Evolutionary conservation across 192 early-diverging fungal genomes (phyloP).

Genomic region (Mycoemilia scoparia): DNA sequence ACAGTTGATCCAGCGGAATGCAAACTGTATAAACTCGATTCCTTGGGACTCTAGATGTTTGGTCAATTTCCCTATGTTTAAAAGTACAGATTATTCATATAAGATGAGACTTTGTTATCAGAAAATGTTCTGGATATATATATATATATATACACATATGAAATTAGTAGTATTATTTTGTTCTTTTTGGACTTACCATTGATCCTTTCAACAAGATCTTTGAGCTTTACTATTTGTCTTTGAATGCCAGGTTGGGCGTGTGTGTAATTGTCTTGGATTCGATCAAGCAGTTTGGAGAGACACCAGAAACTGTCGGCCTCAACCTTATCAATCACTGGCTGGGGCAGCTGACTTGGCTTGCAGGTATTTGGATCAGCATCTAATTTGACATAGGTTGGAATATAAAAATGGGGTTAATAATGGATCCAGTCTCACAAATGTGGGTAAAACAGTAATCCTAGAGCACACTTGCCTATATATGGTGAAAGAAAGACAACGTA

Average conservation of each 20-base stretch:
- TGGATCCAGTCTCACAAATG: neutral
- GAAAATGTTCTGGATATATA: neutral
- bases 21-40: slow-evolving; percentile 96
- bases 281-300: slow-evolving; percentile 83
- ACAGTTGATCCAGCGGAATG: slow-evolving; percentile 99
- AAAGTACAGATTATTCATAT: neutral
- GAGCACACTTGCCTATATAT: slow-evolving; percentile 1
- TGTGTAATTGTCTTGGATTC: slow-evolving; percentile 99
- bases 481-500: slow-evolving; percentile 73
- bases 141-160: neutral
- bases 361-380: slow-evolving; percentile 38
- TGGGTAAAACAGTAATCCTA: too few species aligned
- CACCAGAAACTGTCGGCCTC: slow-evolving; percentile 98
- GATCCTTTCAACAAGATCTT: slow-evolving; percentile 81
- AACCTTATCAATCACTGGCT: slow-evolving; percentile 46
- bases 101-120: slow-evolving; percentile 2
- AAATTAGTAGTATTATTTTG: neutral
- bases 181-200: too few species aligned
- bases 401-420: neutral
- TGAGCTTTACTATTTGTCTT: slow-evolving; percentile 68
- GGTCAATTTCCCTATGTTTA: too few species aligned
- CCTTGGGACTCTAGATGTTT: slow-evolving; percentile 70
- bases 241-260: slow-evolving; percentile 93
- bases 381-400: too few species aligned
- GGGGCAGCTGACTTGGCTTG: slow-evolving; percentile 25